phyloP scores from a whole-genome alignment of 2,329 filamentous ascomycete species.

The Neurospora sp. region DNA sequence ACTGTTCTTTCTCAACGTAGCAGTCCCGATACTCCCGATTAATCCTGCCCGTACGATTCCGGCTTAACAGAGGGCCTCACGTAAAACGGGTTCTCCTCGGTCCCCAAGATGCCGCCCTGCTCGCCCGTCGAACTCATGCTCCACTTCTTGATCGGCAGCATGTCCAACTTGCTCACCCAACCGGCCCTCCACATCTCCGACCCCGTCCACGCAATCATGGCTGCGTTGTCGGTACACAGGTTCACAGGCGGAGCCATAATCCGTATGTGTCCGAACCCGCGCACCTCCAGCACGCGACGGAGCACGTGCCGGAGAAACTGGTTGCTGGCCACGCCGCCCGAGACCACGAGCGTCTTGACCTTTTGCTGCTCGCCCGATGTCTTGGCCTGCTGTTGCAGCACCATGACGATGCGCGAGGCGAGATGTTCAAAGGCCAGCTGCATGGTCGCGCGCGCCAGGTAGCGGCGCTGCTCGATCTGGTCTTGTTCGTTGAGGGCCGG shows the following conservation, averaged over 20 bases:
- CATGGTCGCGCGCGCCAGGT: conserved; percentile 66
- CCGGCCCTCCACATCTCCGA: conserved; percentile 85
- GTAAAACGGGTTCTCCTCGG: conserved; percentile 26
- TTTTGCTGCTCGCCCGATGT: conserved; percentile 14
- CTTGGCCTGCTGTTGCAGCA: conserved; percentile 32
- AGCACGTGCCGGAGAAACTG: conserved; percentile 62
- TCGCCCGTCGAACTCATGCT: conserved; percentile 52
- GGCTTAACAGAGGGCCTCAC: conserved; percentile 21
- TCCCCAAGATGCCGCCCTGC: conserved; percentile 59
- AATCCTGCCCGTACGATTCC: too few species aligned
- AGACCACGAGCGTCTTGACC: conserved; percentile 64
- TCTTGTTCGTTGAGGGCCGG: conserved; percentile 25
- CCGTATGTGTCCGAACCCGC: conserved; percentile 51
- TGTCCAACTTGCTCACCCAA: conserved; percentile 51
- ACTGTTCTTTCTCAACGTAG: neutral
- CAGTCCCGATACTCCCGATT: too few species aligned
- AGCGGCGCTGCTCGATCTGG: conserved; percentile 48
- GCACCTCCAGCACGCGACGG: conserved; percentile 46
- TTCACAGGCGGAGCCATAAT: conserved; percentile 65
- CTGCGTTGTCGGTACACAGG: conserved; percentile 89
- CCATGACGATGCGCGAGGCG: conserved; percentile 61
- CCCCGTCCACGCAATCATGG: conserved; percentile 94
- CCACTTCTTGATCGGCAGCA: conserved; percentile 60
- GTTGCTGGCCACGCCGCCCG: conserved; percentile 87
- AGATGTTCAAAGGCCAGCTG: conserved; percentile 80